Evolutionary conservation across 257 asterid genomes (phyloP), one percentile per base, ranked within the genome.

Genomic region (Solanum lycopersicoides): DNA sequence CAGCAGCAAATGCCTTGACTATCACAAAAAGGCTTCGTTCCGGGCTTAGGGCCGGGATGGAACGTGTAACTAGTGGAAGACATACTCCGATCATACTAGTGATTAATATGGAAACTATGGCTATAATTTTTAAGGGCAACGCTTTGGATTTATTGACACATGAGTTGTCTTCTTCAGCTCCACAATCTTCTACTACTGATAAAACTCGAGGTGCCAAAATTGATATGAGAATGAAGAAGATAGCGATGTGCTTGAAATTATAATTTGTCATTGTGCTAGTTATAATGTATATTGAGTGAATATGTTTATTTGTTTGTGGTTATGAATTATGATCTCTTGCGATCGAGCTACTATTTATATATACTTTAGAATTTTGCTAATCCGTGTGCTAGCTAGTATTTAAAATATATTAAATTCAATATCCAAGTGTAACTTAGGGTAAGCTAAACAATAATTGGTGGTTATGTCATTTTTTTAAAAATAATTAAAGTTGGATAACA

Each of bases 1-100:
- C 93, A 0, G 90, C 85, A 0, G 93, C 91, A 53, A 89, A 89
- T 12, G 89, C 91, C 89, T 91, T 91, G 28, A 91, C 89, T 25
- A 89, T 88, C 63, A 88, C 87, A 37, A 91, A 91, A 13, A 89
- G 74, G 69, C 69, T 86, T 32, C 83, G 42, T 4, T 91, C 91
- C 0, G 93, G 93, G 34, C 84, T 86, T 2, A 91, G 88, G 12
- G 88, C 82, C 0, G 87, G 88, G 13, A 89, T 9, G 5, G 86
- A 69, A 41, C 87, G 87, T 16, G 91, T 89, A 18, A 73, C 68
- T 2, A 89, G 30, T 16, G 89, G 91, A 37, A 89, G 77, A 50
- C 88, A 68, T 3, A 89, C 89, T 25, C 91, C 89, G 9, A 86
- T 89, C 87, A 89, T 89, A 44, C 91, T 89, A 42, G 89, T 86